Evolutionary conservation across 2,329 filamentous ascomycete genomes (phyloP).

Genomic region (Aspergillus alliaceus): DNA sequence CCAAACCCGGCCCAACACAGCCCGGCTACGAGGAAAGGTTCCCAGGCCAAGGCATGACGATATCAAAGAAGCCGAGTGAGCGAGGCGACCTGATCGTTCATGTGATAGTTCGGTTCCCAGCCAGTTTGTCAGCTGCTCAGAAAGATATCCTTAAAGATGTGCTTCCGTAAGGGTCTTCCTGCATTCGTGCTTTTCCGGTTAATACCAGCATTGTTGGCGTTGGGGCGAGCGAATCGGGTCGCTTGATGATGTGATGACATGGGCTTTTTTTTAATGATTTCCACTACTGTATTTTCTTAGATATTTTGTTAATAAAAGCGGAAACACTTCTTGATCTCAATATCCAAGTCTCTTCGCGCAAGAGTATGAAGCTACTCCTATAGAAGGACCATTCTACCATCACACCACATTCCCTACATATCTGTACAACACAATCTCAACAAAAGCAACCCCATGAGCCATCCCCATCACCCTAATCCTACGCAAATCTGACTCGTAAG

Average conservation of each 20-base stretch:
- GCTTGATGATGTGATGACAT: conserved; percentile 13
- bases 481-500: neutral
- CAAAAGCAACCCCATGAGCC: too few species aligned
- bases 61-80: conserved; percentile 81
- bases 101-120: conserved; percentile 92
- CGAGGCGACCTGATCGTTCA: conserved; percentile 86
- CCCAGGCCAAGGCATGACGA: conserved; percentile 88
- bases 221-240: conserved; percentile 17
- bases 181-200: neutral
- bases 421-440: neutral
- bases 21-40: conserved; percentile 80
- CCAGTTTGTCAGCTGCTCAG: conserved; percentile 70
- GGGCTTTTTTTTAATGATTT: conserved; percentile 5
- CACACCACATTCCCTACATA: neutral
- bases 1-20: conserved; percentile 79
- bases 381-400: too few species aligned
- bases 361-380: too few species aligned
- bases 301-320: neutral
- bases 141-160: conserved; percentile 81
- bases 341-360: too few species aligned
- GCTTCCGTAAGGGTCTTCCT: conserved; percentile 49
- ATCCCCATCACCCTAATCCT: too few species aligned
- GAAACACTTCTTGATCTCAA: neutral
- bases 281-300: neutral
- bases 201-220: conserved; percentile 27